Evolutionary conservation across 1,139 yeast genomes (phyloP).

Genomic region (Candida anutae): DNA sequence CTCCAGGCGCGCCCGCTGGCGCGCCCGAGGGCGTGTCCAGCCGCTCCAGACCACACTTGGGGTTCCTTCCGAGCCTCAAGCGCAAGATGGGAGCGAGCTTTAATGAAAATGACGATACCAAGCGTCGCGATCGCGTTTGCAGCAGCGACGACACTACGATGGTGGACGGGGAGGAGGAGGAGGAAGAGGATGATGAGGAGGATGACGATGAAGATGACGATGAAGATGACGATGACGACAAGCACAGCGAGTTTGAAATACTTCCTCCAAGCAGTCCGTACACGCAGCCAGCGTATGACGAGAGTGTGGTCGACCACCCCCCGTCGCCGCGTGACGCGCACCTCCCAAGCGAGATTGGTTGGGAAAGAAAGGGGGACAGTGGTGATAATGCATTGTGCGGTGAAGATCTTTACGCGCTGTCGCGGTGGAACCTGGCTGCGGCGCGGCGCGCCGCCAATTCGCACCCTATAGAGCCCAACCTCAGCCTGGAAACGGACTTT

Average conservation of each 20-base stretch:
- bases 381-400: conserved; percentile 4
- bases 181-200: conserved; percentile 3
- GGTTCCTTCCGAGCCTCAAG: conserved; percentile 28
- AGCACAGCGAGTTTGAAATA: conserved; percentile 3
- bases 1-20: neutral
- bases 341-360: conserved; percentile 7
- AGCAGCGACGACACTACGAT: conserved; percentile 12
- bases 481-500: conserved; percentile 40
- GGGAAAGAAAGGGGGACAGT: too few species aligned
- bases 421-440: neutral
- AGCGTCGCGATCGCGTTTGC: conserved; percentile 20
- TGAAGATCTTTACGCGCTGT: conserved; percentile 1
- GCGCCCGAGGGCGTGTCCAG: conserved; percentile 5
- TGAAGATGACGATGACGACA: conserved; percentile 10
- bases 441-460: neutral
- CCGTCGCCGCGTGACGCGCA: conserved; percentile 6
- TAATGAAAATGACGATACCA: conserved; percentile 38
- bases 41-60: conserved; percentile 13
- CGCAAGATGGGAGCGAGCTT: conserved; percentile 41
- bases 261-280: conserved; percentile 31
- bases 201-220: conserved; percentile 3
- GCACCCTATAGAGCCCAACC: conserved; percentile 2
- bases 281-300: conserved; percentile 13
- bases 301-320: conserved; percentile 17
- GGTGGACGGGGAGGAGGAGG: conserved; percentile 9